phyloP scores from a whole-genome alignment of 2,329 filamentous ascomycete species.

The Harringtonia lauricola region DNA sequence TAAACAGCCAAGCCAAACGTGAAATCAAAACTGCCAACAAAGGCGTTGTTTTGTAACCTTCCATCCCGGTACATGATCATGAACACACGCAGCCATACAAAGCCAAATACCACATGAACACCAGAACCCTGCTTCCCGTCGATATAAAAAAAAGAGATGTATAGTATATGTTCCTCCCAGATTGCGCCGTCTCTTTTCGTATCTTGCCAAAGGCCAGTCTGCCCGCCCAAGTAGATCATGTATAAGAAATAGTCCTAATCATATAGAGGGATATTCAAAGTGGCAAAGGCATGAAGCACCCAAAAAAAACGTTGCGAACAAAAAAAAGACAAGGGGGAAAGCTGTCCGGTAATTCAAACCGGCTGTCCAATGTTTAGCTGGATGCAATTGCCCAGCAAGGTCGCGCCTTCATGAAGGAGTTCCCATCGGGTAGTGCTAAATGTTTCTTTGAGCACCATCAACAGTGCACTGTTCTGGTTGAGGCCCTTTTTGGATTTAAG shows the following conservation, averaged over 20 bases:
- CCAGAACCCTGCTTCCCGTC: too few relatives aligned
- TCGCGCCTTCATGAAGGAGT: constrained; percentile 76
- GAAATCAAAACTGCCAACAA: too few relatives aligned
- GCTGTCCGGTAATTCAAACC: background rate
- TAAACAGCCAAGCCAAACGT: too few relatives aligned
- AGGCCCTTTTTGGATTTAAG: constrained; percentile 62
- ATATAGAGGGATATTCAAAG: background rate
- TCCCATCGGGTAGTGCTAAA: constrained; percentile 86
- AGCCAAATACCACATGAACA: background rate
- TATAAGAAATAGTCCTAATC: background rate
- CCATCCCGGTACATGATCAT: too few relatives aligned
- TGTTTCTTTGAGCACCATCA: constrained; percentile 71
- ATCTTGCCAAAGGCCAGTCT: background rate
- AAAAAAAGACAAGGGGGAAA: background rate
- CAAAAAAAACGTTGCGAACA: background rate
- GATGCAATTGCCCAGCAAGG: constrained; percentile 71
- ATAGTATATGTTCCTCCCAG: background rate
- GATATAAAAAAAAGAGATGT: background rate
- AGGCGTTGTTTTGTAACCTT: too few relatives aligned
- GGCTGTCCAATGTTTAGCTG: constrained; percentile 30
- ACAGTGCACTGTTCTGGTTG: constrained; percentile 70
- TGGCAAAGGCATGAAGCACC: too few relatives aligned
- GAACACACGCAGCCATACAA: too few relatives aligned
- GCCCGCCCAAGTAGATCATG: background rate
- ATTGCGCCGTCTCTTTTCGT: background rate